Evolutionary conservation across 2,329 filamentous ascomycete species (phyloP), one percentile per base, ranked within the genome.

Genomic region (Fusarium chuoi): DNA sequence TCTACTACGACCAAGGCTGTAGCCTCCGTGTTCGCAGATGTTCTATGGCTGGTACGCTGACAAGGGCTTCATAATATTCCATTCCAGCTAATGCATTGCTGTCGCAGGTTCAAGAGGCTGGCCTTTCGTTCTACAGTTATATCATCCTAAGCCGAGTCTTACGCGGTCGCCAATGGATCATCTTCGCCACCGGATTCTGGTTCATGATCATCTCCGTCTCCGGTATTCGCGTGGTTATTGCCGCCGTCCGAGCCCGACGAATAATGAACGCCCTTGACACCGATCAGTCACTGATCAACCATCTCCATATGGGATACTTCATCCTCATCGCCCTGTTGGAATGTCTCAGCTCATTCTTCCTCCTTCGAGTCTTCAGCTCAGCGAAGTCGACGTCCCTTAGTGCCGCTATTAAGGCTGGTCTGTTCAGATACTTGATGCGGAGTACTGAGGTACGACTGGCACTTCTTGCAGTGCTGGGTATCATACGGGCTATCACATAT

Each of bases 101-200:
- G 12, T 12, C n/a, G 10, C n/a, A 85, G 83, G 73, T 85, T 38
- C 84, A 85, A 78, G 84, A 85, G 78, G 83, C 83, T 7, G 84
- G 84, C 1, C 59, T 85, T 36, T 85, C 83, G 2, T 84, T 86
- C 56, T 86, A 85, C 59, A 88, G 87, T 62, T 89, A 88, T 74
- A 82, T 87, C 41, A 88, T 88, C 62, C 82, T 89, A 1, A 84
- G 82, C 22, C 84, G 86, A 35, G 84, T 89, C n/a, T 80, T 90
- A 1, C 84, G 84, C 63, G 84, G 85, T 57, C 74, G 73, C n/a
- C 76, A 77, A 22, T 79, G 80, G 69, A 78, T 82, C 5, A 80
- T 87, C 7, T 89, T 89, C 66, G 83, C 86, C 44, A 78, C 79
- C 7, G 84, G 91, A 9, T 88, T 91, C 73, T 91, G 89, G 70